Conservation (phyloP, 225 moss, liverwort and hornwort genomes). For the Straminergon stramineum region DNA sequence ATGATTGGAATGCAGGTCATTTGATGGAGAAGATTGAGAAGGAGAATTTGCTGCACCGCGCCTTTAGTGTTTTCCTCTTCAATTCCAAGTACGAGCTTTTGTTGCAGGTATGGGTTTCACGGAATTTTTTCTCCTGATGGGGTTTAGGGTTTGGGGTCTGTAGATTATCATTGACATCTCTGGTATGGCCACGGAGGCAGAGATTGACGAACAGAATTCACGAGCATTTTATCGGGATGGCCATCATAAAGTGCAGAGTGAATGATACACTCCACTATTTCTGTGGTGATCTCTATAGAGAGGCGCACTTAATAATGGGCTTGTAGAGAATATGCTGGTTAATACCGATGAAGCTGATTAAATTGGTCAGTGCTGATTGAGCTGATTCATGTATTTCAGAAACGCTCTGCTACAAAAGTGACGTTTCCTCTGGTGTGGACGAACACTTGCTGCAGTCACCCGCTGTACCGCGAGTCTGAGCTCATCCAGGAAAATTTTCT, state of each 20-base stretch:
- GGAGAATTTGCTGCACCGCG: conserved; percentile 90
- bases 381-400: conserved; percentile 30
- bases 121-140: not conserved
- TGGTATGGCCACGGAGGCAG: not conserved
- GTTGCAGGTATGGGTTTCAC: conserved; percentile 52
- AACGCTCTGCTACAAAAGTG: conserved; percentile 96
- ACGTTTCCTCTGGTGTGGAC: conserved; percentile 98
- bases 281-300: not conserved
- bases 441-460: conserved; percentile 98
- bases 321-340: not conserved
- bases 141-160: not conserved
- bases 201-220: not conserved
- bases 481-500: conserved; percentile 69
- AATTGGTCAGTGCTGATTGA: not conserved
- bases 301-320: not conserved
- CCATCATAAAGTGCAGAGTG: not conserved
- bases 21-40: conserved; percentile 97
- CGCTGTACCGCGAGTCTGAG: conserved; percentile 80
- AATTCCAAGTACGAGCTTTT: conserved; percentile 91
- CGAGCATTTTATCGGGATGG: not conserved
- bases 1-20: conserved; percentile 44
- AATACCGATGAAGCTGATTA: not conserved
- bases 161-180: not conserved
- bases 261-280: not conserved
- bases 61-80: conserved; percentile 96